phyloP scores from a whole-genome alignment of 1,139 yeast genomes.

The Blastobotrys persicus region DNA sequence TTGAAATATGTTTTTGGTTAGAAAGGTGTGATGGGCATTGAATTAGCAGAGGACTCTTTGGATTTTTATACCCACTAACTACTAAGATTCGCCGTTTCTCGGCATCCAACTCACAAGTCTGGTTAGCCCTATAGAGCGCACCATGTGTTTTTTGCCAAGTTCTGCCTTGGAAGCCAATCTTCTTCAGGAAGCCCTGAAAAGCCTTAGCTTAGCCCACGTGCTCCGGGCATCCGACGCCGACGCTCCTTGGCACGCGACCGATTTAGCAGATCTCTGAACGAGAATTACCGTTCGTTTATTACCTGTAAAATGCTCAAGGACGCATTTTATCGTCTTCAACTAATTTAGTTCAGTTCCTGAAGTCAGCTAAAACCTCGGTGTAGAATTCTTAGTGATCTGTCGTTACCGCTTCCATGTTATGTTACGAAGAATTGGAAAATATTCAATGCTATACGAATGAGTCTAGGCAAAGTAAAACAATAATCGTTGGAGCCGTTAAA shows the following conservation, averaged over 20 bases:
- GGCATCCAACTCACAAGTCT: not conserved
- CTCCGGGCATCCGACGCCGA: not conserved
- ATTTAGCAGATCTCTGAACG: too few relatives aligned
- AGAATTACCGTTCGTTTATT: too few relatives aligned
- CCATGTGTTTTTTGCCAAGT: conserved; percentile 9
- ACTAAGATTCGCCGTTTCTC: too few relatives aligned
- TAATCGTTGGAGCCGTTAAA: not conserved
- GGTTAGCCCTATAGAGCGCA: not conserved
- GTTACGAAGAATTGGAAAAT: not conserved
- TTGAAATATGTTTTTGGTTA: too few relatives aligned
- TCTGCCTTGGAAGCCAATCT: not conserved
- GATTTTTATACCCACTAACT: not conserved
- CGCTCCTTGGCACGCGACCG: not conserved
- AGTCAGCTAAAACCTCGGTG: too few relatives aligned
- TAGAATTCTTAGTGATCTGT: too few relatives aligned
- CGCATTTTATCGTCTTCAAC: not conserved
- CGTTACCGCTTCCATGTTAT: not conserved
- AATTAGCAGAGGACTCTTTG: not conserved
- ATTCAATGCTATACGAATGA: not conserved
- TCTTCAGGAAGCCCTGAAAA: not conserved
- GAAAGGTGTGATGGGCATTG: too few relatives aligned
- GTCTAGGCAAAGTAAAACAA: not conserved
- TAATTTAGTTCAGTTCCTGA: too few relatives aligned
- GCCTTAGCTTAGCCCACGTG: not conserved
- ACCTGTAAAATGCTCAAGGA: too few relatives aligned